These are phyloP conservation scores for Hemerocallis citrina DNA, from an alignment of 106 monocot species.

Conservation along the genomic window DNA sequence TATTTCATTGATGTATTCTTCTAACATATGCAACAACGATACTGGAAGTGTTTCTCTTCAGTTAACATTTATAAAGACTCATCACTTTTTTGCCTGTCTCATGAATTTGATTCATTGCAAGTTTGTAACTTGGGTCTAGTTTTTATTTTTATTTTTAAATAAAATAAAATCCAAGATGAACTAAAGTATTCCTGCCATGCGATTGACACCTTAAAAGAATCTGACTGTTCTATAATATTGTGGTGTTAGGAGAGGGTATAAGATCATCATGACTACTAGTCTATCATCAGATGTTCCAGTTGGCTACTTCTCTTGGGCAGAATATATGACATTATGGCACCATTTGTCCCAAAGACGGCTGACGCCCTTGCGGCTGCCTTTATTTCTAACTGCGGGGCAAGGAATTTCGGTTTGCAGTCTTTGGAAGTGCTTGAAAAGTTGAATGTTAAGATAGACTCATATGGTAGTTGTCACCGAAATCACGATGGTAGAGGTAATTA, in stretches of 20 bases:
- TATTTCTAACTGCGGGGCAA: slow-evolving; percentile 84
- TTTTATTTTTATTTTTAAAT: neutral
- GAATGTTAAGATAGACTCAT: slow-evolving; percentile 69
- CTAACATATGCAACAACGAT: neutral
- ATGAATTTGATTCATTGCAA: neutral
- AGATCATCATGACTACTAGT: slow-evolving; percentile 84
- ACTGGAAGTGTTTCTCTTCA: neutral
- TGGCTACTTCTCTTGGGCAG: slow-evolving; percentile 93
- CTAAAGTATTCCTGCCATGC: neutral
- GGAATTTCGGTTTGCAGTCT: slow-evolving; percentile 70
- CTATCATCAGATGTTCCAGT: slow-evolving; percentile 91
- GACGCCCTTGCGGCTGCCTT: slow-evolving; percentile 82
- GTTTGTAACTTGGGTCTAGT: neutral
- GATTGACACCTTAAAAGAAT: neutral
- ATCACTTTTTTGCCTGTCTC: neutral
- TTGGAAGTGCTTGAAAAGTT: slow-evolving; percentile 60
- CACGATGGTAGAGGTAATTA: slow-evolving; percentile 56
- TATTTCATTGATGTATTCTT: neutral
- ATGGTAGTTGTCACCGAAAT: slow-evolving; percentile 78
- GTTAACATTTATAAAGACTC: neutral
- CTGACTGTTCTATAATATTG: neutral
- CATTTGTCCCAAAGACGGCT: slow-evolving; percentile 57
- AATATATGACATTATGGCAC: slow-evolving; percentile 95
- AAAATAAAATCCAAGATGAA: neutral
- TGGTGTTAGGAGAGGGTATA: slow-evolving; percentile 61